Evolutionary conservation across 1,284 basidiomycete species (phyloP).

Genomic region (Trichosporon ovoides): DNA sequence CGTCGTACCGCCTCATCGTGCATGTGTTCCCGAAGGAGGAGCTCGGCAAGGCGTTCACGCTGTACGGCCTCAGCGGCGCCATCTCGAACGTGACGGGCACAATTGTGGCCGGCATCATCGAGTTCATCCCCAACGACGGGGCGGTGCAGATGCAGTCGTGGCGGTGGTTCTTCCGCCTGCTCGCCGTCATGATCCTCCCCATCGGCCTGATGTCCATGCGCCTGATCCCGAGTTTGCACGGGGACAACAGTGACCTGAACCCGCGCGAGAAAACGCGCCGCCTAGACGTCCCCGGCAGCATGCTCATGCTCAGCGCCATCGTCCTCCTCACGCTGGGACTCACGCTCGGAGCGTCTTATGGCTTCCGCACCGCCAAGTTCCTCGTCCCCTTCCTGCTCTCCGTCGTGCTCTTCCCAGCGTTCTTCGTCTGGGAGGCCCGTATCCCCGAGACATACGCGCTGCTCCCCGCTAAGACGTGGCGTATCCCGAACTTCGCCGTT

Average conservation of each 20-base stretch:
- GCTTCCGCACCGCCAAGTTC: slow-evolving; percentile 40
- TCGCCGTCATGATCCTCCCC: slow-evolving; percentile 29
- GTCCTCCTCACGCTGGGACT: slow-evolving; percentile 44
- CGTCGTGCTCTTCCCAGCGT: slow-evolving; percentile 33
- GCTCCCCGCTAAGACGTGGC: slow-evolving; percentile 39
- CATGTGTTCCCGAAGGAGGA: slow-evolving; percentile 35
- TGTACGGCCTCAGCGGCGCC: slow-evolving; percentile 43
- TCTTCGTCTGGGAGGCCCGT: slow-evolving; percentile 34
- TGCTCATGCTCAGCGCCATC: slow-evolving; percentile 34
- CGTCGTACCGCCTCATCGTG: slow-evolving; percentile 43
- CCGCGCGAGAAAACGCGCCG: slow-evolving; percentile 18
- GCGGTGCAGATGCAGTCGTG: slow-evolving; percentile 33
- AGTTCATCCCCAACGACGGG: slow-evolving; percentile 41
- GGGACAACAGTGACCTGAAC: slow-evolving; percentile 8
- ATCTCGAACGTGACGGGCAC: slow-evolving; percentile 40
- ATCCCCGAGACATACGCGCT: slow-evolving; percentile 37
- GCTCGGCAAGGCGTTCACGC: slow-evolving; percentile 35
- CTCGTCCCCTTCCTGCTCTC: slow-evolving; percentile 45
- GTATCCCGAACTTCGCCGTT: slow-evolving; percentile 39
- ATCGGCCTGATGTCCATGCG: slow-evolving; percentile 23
- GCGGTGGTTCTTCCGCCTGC: slow-evolving; percentile 40
- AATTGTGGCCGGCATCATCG: slow-evolving; percentile 41
- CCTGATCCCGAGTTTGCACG: slow-evolving; percentile 28
- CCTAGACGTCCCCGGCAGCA: slow-evolving; percentile 36
- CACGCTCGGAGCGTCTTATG: slow-evolving; percentile 41